Conservation (phyloP, 163 green algal genomes). For the Picocystis sp. region DNA sequence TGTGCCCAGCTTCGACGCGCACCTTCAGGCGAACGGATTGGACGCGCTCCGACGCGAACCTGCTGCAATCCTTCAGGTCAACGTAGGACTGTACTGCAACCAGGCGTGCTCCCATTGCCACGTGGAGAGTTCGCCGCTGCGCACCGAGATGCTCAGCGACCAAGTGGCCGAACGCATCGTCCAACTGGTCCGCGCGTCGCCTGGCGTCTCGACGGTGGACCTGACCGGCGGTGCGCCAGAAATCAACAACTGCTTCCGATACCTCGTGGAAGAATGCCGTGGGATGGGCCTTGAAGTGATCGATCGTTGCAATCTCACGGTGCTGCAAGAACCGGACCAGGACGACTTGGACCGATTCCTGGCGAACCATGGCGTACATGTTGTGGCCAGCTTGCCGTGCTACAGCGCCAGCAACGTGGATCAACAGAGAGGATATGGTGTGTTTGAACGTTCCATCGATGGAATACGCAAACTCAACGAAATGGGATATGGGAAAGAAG, state of each 20-base stretch:
- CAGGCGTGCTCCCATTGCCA: slow-evolving; percentile 88
- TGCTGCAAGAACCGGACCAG: slow-evolving; percentile 81
- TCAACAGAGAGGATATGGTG: slow-evolving; percentile 60
- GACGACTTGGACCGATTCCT: slow-evolving; percentile 75
- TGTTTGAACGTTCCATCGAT: slow-evolving; percentile 78
- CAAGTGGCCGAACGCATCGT: slow-evolving; percentile 52
- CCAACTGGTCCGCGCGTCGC: slow-evolving; percentile 32
- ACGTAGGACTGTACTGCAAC: slow-evolving; percentile 97
- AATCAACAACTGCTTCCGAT: slow-evolving; percentile 65
- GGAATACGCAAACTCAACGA: slow-evolving; percentile 29
- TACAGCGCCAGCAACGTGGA: slow-evolving; percentile 80
- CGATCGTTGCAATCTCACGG: slow-evolving; percentile 94
- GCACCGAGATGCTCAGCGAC: slow-evolving; percentile 66
- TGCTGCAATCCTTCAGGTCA: slow-evolving; percentile 74
- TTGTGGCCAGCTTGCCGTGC: slow-evolving; percentile 90
- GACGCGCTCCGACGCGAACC: slow-evolving; percentile 28
- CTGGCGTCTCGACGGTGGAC: slow-evolving; percentile 53
- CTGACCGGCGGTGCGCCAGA: slow-evolving; percentile 88
- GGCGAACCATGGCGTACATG: slow-evolving; percentile 53
- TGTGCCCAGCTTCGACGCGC: slow-evolving; percentile 35
- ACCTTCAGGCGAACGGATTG: slow-evolving; percentile 25
- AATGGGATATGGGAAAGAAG: slow-evolving; percentile 32
- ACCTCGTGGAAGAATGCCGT: slow-evolving; percentile 46
- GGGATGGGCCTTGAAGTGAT: slow-evolving; percentile 68
- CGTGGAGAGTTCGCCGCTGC: slow-evolving; percentile 71